Evolutionary conservation across 1,284 basidiomycete species (phyloP).

Genomic region (Apiotrichum sp.): DNA sequence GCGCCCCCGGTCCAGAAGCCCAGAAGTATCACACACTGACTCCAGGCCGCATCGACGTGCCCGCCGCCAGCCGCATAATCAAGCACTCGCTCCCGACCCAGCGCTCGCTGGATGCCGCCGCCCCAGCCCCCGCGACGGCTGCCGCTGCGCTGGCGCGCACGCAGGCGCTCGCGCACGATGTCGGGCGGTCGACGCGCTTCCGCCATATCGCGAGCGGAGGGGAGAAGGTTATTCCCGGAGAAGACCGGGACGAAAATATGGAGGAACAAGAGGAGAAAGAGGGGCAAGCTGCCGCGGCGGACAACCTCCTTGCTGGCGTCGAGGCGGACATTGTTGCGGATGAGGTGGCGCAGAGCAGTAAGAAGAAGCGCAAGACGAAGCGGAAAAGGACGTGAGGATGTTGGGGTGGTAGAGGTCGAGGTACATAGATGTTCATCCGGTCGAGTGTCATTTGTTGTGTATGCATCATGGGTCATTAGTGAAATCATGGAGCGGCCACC

Average conservation of each 20-base stretch:
- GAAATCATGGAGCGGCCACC: no score
- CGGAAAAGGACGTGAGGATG: neutral
- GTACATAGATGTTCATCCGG: no score
- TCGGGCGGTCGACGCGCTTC: slow-evolving; percentile 18
- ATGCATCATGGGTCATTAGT: no score
- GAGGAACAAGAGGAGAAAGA: no score
- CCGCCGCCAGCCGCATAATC: slow-evolving; percentile 39
- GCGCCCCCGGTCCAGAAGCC: no score
- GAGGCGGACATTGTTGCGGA: slow-evolving; percentile 17
- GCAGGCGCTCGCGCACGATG: slow-evolving; percentile 11
- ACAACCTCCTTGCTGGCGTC: slow-evolving; percentile 4
- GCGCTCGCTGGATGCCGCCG: neutral
- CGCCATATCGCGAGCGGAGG: slow-evolving; percentile 22
- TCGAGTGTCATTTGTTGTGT: no score
- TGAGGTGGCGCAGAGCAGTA: slow-evolving; percentile 1
- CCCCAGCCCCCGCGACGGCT: slow-evolving; percentile 9
- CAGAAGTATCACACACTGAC: neutral
- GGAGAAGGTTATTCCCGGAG: slow-evolving; percentile 19
- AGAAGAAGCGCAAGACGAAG: neutral
- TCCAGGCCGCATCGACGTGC: slow-evolving; percentile 24
- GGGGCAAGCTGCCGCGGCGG: neutral
- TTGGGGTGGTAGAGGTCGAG: no score
- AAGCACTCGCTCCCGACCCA: slow-evolving; percentile 22
- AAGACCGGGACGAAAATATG: slow-evolving; percentile 3
- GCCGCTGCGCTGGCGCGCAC: slow-evolving; percentile 17